Evolutionary conservation across 176 grass and related monocot species (phyloP), one percentile per base, ranked within the genome.

Genomic region (Cymbopogon citratus): DNA sequence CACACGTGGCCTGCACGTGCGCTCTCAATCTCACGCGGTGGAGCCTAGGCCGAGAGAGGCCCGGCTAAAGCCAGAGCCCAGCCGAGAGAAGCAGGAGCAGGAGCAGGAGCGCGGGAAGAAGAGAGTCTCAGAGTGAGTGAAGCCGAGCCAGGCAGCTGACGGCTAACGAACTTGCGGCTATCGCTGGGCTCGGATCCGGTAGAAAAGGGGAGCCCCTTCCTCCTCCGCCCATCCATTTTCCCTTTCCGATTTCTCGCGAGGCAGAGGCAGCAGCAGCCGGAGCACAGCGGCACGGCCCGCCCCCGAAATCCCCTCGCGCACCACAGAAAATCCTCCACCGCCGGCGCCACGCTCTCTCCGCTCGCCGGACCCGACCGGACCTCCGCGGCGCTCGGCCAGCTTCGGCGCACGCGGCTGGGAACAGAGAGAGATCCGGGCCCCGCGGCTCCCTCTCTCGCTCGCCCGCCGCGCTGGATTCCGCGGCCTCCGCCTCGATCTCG

Each of bases 281-380:
- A 21, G 48, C 49, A 6, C 52, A 19, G 21, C 21, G 18, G 49
- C 49, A 52, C 49, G 49, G 19, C 51, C 1, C 8, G 43, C 13
- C 14, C 67, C 73, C 80, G 82, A 63, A 89, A 89, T 89, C 87
- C 77, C 54, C 64, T 89, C 87, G 63, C 41, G 31, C 71, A 76
- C 82, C 87, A 81, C 51, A 76, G 18, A 59, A 80, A 84, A 60
- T 54, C 34, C 46, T 44, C 35, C 48, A 18, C n/a, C 68, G 28
- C 51, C 71, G 3, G 0, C 43, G 24, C 54, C 4, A 9, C 15
- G 57, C 23, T 11, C 9, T 25, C 57, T 10, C 23, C 57, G 11
- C n/a, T 61, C n/a, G 57, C 52, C 52, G 52, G 19, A 23, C 51
- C 18, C 10, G 40, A 43, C 39, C 7, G 43, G 43, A 19, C 52